Conservation (phyloP, 2,329 filamentous ascomycete species). For the Calonectria honghensis region DNA sequence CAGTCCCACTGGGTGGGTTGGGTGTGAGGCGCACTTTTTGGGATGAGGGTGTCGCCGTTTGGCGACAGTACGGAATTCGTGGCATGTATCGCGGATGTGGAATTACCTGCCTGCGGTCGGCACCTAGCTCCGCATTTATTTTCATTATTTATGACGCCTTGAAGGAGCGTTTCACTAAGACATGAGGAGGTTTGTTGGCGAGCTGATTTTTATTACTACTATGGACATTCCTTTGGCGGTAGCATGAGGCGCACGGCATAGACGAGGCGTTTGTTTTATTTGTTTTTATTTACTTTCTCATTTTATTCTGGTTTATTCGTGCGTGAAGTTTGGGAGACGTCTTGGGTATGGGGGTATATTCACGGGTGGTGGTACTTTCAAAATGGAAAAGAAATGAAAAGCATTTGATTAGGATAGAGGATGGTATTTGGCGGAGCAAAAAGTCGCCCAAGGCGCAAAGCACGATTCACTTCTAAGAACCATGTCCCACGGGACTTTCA, state of each 20-base stretch:
- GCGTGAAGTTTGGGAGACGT: background rate
- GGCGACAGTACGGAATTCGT: conserved; percentile 86
- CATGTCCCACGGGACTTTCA: background rate
- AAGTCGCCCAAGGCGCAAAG: background rate
- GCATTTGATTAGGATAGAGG: conserved; percentile 1
- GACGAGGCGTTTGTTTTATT: conserved; percentile 48
- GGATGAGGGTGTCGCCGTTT: conserved; percentile 83
- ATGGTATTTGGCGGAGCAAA: background rate
- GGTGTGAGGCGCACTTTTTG: conserved; percentile 80
- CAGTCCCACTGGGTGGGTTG: conserved; percentile 79
- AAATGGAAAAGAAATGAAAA: background rate
- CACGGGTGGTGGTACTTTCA: background rate
- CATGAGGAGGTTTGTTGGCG: conserved; percentile 39
- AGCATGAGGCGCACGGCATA: conserved; percentile 43
- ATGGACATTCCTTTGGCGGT: conserved; percentile 32
- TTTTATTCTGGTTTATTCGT: background rate
- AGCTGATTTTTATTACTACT: conserved; percentile 24
- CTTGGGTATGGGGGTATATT: background rate
- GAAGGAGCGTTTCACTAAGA: conserved; percentile 79
- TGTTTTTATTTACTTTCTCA: conserved; percentile 18
- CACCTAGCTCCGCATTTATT: conserved; percentile 97
- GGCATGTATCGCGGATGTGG: conserved; percentile 96
- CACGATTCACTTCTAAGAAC: background rate
- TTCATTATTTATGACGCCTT: conserved; percentile 96
- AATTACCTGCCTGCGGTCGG: conserved; percentile 90